These are phyloP conservation scores for Aspergillus glaucus DNA, from an alignment of 2,329 filamentous ascomycete species.

Conservation along the genomic window DNA sequence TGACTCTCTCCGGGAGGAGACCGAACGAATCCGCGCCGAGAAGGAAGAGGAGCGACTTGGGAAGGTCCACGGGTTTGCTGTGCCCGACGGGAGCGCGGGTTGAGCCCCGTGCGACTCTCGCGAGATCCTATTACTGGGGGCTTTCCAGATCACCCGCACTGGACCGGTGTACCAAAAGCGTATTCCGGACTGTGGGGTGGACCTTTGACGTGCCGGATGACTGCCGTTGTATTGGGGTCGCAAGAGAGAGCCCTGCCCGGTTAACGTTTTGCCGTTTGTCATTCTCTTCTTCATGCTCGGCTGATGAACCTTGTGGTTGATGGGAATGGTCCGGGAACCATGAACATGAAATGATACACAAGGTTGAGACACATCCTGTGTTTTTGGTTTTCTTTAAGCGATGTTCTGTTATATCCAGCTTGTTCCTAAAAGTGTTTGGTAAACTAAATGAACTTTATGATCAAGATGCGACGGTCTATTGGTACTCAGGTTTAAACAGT, in stretches of 20 bases:
- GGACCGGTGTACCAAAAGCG: slow-evolving; percentile 12
- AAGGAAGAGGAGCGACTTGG: slow-evolving; percentile 69
- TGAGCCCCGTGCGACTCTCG: slow-evolving; percentile 17
- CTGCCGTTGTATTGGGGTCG: slow-evolving; percentile 15
- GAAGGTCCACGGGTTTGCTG: slow-evolving; percentile 23
- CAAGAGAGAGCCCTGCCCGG: slow-evolving; percentile 19
- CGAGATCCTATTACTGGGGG: slow-evolving; percentile 22
- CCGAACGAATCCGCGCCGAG: slow-evolving; percentile 64
- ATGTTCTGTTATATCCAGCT: slow-evolving; percentile 9
- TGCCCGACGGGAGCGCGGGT: slow-evolving; percentile 19
- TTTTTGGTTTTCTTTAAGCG: slow-evolving; percentile 12
- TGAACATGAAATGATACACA: slow-evolving; percentile 13
- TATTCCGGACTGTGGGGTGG: slow-evolving; percentile 16
- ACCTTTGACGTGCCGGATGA: slow-evolving; percentile 10
- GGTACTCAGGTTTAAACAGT: neutral
- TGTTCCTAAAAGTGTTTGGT: slow-evolving; percentile 26
- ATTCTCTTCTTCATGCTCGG: slow-evolving; percentile 8
- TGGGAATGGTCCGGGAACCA: slow-evolving; percentile 5
- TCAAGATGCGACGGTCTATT: neutral
- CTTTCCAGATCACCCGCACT: slow-evolving; percentile 18
- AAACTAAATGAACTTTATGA: slow-evolving; percentile 21
- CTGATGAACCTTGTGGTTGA: slow-evolving; percentile 4
- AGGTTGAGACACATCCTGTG: slow-evolving; percentile 21
- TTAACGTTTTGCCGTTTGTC: slow-evolving; percentile 13
- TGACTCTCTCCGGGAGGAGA: slow-evolving; percentile 75